Base-by-base conservation (phyloP, 306 rosid species). In the Gillenia trifoliata region DNA sequence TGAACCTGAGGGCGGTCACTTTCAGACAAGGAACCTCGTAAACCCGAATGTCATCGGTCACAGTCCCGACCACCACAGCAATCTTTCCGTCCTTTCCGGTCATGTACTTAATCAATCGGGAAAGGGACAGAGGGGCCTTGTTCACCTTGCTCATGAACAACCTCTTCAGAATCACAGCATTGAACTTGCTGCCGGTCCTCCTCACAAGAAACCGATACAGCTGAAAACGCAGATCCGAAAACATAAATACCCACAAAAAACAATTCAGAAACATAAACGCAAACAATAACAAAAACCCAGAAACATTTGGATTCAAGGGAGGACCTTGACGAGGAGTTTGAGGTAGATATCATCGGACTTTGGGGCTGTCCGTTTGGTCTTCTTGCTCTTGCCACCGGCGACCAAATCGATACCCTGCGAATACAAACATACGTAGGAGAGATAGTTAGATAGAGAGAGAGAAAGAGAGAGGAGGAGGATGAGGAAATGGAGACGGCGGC, bases 331-430 rank as follows among this genome's bases (percentile, higher is more conserved):
- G 49, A 87, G 87, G 55, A 91, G 93, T 77, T 88, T 91, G 76
- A 86, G 88, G 80, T 90, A 90, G 66, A 90, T 90, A 80, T 90
- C 96, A n/a, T 83, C 52, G 34, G 96, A 90, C 85, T 80, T 90
- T 6, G 96, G 96, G 12, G 88, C 85, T 1, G 88, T 90, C 49
- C 96, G 76, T 79, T 82, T 86, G 23, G 93, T 74, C 85, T 90
- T 90, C 88, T 90, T 90, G 75, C 86, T 82, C 90, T 90, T 88
- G 22, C 96, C 96, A 55, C 96, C 96, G 38, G 96, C 96, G 71
- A 88, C 86, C 81, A 90, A 83, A 83, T 90, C 96, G 73, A 90
- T 90, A 17, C 96, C 93, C 96, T 86, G 90, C 63, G 17, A 66
- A 22, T 19, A 13, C 33, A 25, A 31, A 25, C 17, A 16, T 19